Conservation (phyloP, 2,329 filamentous ascomycete genomes). For the Trichoderma koningiopsis region DNA sequence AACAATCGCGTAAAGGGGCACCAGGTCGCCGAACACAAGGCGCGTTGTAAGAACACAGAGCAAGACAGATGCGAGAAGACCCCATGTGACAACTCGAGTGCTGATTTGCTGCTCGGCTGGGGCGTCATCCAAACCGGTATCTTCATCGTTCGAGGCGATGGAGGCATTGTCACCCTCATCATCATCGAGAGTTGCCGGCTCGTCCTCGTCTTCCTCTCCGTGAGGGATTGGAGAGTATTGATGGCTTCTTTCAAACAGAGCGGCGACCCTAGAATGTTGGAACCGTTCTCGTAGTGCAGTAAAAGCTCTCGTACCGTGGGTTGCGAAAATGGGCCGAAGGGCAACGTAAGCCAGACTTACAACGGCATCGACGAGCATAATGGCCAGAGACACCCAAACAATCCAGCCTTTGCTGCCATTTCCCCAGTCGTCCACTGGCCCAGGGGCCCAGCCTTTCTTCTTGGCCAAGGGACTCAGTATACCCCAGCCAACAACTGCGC, state of each 20-base stretch:
- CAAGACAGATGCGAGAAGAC: conserved; percentile 73
- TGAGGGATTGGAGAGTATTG: conserved; percentile 33
- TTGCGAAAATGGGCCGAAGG: conserved; percentile 56
- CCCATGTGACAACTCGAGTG: conserved; percentile 68
- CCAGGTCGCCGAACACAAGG: conserved; percentile 78
- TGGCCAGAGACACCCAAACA: conserved; percentile 91
- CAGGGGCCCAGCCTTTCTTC: conserved; percentile 82
- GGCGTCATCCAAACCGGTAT: conserved; percentile 69
- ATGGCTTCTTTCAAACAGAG: conserved; percentile 29
- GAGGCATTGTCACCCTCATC: conserved; percentile 28
- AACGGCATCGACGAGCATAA: conserved; percentile 94
- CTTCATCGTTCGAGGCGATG: not conserved
- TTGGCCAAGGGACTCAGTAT: conserved; percentile 89
- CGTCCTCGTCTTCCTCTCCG: conserved; percentile 1
- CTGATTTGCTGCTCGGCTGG: conserved; percentile 81
- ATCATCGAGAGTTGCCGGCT: not conserved
- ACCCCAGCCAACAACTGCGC: conserved; percentile 87
- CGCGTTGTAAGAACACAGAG: conserved; percentile 83
- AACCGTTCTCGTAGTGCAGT: conserved; percentile 27
- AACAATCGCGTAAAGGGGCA: conserved; percentile 75
- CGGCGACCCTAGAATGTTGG: conserved; percentile 29
- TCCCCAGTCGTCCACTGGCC: conserved; percentile 84
- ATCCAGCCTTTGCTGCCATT: conserved; percentile 97
- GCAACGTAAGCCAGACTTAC: conserved; percentile 83
- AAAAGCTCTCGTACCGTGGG: conserved; percentile 13